These are phyloP conservation scores for Salix dunnii DNA, from an alignment of 345 rosid genomes.

Conservation along the genomic window DNA sequence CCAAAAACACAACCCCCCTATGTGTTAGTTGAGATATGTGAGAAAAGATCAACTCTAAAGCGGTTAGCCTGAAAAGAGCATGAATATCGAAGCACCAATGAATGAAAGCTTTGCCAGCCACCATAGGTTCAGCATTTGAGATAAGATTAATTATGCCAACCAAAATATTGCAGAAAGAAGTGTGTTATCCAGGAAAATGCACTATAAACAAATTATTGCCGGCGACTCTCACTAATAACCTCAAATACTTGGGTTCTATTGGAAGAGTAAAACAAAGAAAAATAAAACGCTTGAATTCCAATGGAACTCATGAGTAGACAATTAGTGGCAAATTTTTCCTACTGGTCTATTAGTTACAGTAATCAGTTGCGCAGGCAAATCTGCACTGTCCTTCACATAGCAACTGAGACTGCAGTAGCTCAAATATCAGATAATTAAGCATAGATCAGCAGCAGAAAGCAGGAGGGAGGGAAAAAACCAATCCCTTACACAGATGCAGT, in stretches of 20 bases:
- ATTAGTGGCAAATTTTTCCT: too few relatives aligned
- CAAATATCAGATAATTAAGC: neutral
- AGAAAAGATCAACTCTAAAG: neutral
- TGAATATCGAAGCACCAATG: neutral
- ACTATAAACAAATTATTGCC: neutral
- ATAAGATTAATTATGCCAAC: neutral
- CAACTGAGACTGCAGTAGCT: neutral
- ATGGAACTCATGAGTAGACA: too few relatives aligned
- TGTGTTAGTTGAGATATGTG: neutral
- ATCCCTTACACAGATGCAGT: slow-evolving; percentile 89
- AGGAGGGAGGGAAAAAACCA: neutral
- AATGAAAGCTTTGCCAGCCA: neutral
- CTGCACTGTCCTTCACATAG: too few relatives aligned
- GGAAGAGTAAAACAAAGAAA: neutral
- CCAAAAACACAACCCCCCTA: too few relatives aligned
- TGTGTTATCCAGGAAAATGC: neutral
- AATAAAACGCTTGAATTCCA: neutral
- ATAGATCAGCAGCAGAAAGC: neutral
- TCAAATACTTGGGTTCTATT: neutral
- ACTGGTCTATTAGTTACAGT: too few relatives aligned
- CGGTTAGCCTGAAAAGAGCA: neutral
- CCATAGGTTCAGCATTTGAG: neutral
- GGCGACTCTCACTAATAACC: neutral
- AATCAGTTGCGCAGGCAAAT: too few relatives aligned
- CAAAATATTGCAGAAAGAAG: neutral